A percentile compares a stretch with the other conserved stretches of the same genome.
These are phyloP conservation scores for Vanrija humicola DNA, from an alignment of 1,284 basidiomycete species.

Conservation along the genomic window DNA sequence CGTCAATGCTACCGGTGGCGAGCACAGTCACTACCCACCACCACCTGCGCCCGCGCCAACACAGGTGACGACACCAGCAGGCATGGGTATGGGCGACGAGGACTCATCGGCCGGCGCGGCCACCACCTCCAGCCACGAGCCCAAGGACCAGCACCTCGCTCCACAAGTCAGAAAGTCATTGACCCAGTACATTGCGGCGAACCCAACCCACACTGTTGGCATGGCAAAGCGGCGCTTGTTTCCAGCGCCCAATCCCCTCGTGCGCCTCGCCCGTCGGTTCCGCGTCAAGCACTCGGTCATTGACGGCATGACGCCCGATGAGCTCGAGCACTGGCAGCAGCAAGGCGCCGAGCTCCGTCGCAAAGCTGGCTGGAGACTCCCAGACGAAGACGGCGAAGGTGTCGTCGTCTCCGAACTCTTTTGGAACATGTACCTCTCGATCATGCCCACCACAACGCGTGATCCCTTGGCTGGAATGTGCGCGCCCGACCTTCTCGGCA, in stretches of 20 bases:
- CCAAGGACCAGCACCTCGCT: not conserved
- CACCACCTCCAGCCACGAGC: not conserved
- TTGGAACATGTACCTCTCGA: constrained; percentile 56
- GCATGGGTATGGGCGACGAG: not conserved
- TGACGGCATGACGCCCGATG: constrained; percentile 35
- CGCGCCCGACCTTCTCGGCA: constrained; percentile 56
- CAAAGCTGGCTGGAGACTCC: constrained; percentile 46
- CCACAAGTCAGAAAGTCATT: constrained; percentile 18
- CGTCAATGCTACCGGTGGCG: not conserved
- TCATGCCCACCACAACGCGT: constrained; percentile 54
- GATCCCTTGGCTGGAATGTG: constrained; percentile 56
- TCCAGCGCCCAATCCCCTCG: constrained; percentile 39
- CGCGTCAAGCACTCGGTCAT: constrained; percentile 47
- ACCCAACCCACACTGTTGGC: constrained; percentile 34
- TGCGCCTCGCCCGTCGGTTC: constrained; percentile 36
- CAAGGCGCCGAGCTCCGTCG: constrained; percentile 30
- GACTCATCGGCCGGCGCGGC: no score
- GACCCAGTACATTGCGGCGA: constrained; percentile 32
- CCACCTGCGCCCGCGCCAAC: not conserved
- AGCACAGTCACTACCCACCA: not conserved
- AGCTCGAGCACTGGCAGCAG: constrained; percentile 31
- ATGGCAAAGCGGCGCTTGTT: constrained; percentile 38
- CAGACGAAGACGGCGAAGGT: constrained; percentile 36
- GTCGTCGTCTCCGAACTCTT: constrained; percentile 43
- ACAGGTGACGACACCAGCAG: not conserved